A percentile compares a stretch with the other conserved stretches of the same genome.
These are phyloP conservation scores for Candida vartiovaarae DNA, from an alignment of 805 yeast species.

Conservation along the genomic window DNA sequence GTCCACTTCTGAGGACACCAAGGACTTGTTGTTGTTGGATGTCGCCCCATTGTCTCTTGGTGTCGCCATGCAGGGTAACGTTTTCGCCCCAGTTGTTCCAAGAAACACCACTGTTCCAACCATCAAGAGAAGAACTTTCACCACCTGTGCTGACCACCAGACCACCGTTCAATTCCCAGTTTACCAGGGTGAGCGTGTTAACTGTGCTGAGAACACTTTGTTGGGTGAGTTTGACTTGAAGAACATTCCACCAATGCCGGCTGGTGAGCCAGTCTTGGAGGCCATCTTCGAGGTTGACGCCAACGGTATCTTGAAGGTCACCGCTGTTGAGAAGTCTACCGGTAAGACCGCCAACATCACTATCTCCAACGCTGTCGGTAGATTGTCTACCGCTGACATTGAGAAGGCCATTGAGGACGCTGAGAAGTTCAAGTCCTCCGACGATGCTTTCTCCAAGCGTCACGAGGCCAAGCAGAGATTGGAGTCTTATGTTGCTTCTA, in stretches of 20 bases:
- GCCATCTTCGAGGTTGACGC: conserved; percentile 99
- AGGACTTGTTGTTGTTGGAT: conserved; percentile 91
- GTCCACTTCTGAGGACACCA: conserved; percentile 76
- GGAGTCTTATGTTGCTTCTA: conserved; percentile 95
- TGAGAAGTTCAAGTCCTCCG: conserved; percentile 97
- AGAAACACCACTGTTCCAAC: conserved; percentile 99
- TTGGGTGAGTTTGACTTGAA: conserved; percentile 98
- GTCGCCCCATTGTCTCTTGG: conserved; percentile 98
- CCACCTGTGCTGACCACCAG: conserved; percentile 98
- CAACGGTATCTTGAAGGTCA: conserved; percentile 98
- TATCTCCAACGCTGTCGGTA: conserved; percentile 98
- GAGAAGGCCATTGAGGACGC: conserved; percentile 99
- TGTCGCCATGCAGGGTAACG: conserved; percentile 99
- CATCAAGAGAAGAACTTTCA: conserved; percentile 97
- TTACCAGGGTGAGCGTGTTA: conserved; percentile 99
- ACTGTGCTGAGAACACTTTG: conserved; percentile 94
- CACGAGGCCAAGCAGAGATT: conserved; percentile 99
- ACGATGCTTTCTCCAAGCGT: conserved; percentile 98
- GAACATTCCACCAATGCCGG: conserved; percentile 96
- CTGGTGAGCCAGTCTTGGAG: conserved; percentile 99
- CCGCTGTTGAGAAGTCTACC: conserved; percentile 97
- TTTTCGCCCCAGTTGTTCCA: conserved; percentile 97
- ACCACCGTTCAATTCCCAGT: conserved; percentile 99
- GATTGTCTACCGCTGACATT: conserved; percentile 92
- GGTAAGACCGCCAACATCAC: conserved; percentile 98